Conservation (phyloP, 495 filamentous ascomycete species). For the Xylaria castorea region DNA sequence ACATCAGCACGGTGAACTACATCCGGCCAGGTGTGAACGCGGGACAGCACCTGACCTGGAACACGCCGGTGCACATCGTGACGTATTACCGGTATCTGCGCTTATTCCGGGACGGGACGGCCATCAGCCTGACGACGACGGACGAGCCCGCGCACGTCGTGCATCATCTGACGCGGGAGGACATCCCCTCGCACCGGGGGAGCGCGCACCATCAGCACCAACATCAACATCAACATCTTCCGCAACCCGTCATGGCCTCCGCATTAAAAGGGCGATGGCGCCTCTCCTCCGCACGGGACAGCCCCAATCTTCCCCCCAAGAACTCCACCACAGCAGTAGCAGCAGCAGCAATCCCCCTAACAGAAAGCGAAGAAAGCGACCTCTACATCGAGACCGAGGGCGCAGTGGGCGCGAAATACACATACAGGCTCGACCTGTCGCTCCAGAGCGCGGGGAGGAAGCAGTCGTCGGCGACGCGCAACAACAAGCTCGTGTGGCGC, state of each 20-base stretch:
- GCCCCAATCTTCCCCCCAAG: background rate
- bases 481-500: slow-evolving; percentile 88
- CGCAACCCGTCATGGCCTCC: slow-evolving; percentile 43
- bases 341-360: background rate
- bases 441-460: slow-evolving; percentile 63
- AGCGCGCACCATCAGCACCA: slow-evolving; percentile 5
- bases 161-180: slow-evolving; percentile 64
- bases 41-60: slow-evolving; percentile 67
- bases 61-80: slow-evolving; percentile 89
- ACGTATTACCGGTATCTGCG: slow-evolving; percentile 97
- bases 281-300: slow-evolving; percentile 37
- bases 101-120: slow-evolving; percentile 89
- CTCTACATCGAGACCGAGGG: slow-evolving; percentile 89
- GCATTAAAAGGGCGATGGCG: slow-evolving; percentile 50
- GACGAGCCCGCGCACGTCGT: slow-evolving; percentile 85
- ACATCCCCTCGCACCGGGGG: slow-evolving; percentile 38
- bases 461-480: slow-evolving; percentile 55
- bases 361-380: slow-evolving; percentile 62
- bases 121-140: slow-evolving; percentile 77
- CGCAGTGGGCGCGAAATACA: slow-evolving; percentile 70
- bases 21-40: slow-evolving; percentile 74
- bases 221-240: slow-evolving; percentile 23
- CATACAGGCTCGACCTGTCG: slow-evolving; percentile 78
- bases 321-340: background rate
- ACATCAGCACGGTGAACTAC: slow-evolving; percentile 97